Evolutionary conservation across 2,329 filamentous ascomycete genomes (phyloP).

Genomic region (Didymosphaeria variabile): DNA sequence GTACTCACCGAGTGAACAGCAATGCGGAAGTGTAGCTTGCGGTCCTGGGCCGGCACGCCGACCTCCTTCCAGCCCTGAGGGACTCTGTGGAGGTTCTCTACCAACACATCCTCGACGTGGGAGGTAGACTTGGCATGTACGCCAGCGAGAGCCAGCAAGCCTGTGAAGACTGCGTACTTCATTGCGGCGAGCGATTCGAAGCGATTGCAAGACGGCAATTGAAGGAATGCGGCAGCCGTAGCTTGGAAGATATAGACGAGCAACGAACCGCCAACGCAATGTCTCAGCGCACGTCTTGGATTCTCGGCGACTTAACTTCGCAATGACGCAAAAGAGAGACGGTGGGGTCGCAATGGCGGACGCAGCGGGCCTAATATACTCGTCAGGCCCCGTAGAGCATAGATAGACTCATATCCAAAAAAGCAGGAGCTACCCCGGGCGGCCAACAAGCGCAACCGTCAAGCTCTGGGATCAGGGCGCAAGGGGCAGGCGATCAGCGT

Average conservation of each 20-base stretch:
- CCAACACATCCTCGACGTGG: slow-evolving; percentile 38
- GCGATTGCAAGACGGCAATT: slow-evolving; percentile 3
- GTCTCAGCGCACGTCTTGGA: slow-evolving; percentile 1
- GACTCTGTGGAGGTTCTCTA: slow-evolving; percentile 44
- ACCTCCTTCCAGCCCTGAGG: slow-evolving; percentile 50
- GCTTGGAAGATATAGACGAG: slow-evolving; percentile 10
- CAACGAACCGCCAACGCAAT: background rate
- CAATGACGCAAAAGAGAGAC: slow-evolving; percentile 7
- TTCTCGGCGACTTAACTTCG: slow-evolving; percentile 1
- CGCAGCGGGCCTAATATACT: slow-evolving; percentile 2
- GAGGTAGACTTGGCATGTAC: slow-evolving; percentile 38
- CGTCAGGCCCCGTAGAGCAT: slow-evolving; percentile 6
- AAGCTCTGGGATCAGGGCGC: background rate
- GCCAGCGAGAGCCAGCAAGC: slow-evolving; percentile 43
- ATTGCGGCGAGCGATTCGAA: slow-evolving; percentile 27
- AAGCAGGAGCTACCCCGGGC: slow-evolving; percentile 9
- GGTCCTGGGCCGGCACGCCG: slow-evolving; percentile 40
- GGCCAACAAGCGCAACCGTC: slow-evolving; percentile 7
- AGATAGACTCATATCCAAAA: slow-evolving; percentile 2
- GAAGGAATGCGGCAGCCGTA: slow-evolving; percentile 4
- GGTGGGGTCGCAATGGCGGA: background rate
- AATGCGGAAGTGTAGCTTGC: slow-evolving; percentile 50
- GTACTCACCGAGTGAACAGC: slow-evolving; percentile 49
- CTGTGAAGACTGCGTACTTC: slow-evolving; percentile 42
- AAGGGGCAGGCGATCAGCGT: slow-evolving; percentile 12